Conservation (phyloP, 2,329 filamentous ascomycete species). For the Incumbomyces delicatus region DNA sequence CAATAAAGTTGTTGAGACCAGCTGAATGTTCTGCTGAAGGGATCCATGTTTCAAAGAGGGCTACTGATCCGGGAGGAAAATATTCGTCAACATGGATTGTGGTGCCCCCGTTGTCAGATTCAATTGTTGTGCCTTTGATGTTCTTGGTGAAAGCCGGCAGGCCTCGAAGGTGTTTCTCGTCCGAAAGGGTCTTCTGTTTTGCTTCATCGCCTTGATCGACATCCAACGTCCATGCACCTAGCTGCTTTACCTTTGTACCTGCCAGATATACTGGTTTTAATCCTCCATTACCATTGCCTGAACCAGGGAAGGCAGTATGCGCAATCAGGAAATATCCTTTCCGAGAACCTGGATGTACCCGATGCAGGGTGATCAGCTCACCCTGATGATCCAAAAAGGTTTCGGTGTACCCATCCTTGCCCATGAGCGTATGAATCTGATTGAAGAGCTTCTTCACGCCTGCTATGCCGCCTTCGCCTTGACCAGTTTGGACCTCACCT, state of each 20-base stretch:
- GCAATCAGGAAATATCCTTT: slow-evolving; percentile 94
- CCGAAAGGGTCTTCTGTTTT: slow-evolving; percentile 53
- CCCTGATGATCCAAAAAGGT: slow-evolving; percentile 95
- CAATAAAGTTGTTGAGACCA: slow-evolving; percentile 77
- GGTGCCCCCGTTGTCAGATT: slow-evolving; percentile 63
- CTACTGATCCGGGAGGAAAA: slow-evolving; percentile 89
- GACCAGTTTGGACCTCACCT: slow-evolving; percentile 51
- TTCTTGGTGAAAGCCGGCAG: slow-evolving; percentile 74
- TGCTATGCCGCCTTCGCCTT: slow-evolving; percentile 74
- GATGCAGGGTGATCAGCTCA: slow-evolving; percentile 91
- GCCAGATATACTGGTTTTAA: slow-evolving; percentile 70
- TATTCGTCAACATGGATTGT: slow-evolving; percentile 69
- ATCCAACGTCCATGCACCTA: slow-evolving; percentile 88
- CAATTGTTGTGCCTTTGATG: slow-evolving; percentile 62
- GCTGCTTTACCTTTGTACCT: slow-evolving; percentile 73
- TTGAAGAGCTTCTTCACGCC: slow-evolving; percentile 88
- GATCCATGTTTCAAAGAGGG: slow-evolving; percentile 92
- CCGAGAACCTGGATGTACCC: slow-evolving; percentile 82
- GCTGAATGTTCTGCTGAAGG: slow-evolving; percentile 74
- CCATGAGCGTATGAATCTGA: slow-evolving; percentile 90
- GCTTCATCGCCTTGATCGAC: slow-evolving; percentile 69
- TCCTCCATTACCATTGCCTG: slow-evolving; percentile 71
- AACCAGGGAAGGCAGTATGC: slow-evolving; percentile 89
- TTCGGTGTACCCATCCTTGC: slow-evolving; percentile 85
- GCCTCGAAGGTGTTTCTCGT: slow-evolving; percentile 64